These are phyloP conservation scores for Teratosphaeria epicoccoides DNA, from an alignment of 2,329 filamentous ascomycete species.

Conservation along the genomic window DNA sequence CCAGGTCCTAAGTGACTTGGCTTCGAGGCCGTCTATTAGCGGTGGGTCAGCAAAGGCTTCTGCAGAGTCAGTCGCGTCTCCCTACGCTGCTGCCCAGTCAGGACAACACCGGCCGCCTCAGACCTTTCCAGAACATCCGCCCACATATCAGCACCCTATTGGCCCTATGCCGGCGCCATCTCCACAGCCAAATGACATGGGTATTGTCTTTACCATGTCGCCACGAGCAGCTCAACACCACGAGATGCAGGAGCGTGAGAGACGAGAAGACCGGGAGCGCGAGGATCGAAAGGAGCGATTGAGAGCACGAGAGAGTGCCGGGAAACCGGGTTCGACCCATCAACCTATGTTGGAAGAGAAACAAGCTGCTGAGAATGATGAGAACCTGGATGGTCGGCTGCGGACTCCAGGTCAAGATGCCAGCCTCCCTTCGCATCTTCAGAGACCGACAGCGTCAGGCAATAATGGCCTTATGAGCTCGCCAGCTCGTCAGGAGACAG, in stretches of 20 bases:
- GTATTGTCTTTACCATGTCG: constrained; percentile 4
- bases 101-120: not conserved
- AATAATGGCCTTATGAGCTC: not conserved
- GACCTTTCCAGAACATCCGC: not conserved
- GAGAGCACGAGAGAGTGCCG: not conserved
- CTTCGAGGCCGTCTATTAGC: constrained; percentile 12
- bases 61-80: not conserved
- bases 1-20: constrained; percentile 20
- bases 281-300: not conserved
- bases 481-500: not conserved
- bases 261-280: not conserved
- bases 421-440: not conserved
- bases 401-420: not conserved
- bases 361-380: not conserved
- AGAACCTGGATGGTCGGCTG: not conserved
- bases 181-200: not conserved
- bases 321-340: not conserved
- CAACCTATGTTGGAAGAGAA: not conserved
- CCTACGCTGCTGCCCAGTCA: not conserved
- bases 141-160: not conserved
- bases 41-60: not conserved
- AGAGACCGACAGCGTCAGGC: not conserved
- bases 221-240: constrained; percentile 1
- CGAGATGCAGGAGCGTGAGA: not conserved
- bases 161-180: not conserved